Base-by-base conservation (phyloP, 306 rosid genomes). In the Castanopsis chinensis region DNA sequence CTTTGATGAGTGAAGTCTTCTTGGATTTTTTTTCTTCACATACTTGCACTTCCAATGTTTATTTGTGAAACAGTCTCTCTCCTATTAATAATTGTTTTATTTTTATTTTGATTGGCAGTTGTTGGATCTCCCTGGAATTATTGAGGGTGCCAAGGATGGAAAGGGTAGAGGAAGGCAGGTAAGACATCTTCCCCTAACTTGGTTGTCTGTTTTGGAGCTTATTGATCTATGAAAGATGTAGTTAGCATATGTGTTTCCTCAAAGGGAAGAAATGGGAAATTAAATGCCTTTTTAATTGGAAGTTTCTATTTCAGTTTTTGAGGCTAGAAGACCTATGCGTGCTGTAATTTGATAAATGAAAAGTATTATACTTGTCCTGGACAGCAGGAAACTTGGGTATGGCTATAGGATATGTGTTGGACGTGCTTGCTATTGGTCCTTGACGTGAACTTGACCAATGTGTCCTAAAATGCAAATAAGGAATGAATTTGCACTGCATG, bases 111-210 rank as follows among this genome's bases (percentile, higher is more conserved):
- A 76, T 64, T 79, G 90, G 88, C 96, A 95, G 99, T 89, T 95
- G 84, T 86, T 95, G 88, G 98, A 95, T 89, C 98, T 95, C 58
- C 99, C 99, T 69, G 98, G 98, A 73, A 95, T 95, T 88, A 95
- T 95, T 71, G 98, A 95, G 89, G 97, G 99, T 83, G 98, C 98
- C 2, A 93, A 95, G 86, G 99, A 93, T 79, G 98, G 99, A 71
- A 95, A 95, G 87, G 99, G 98, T 61, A 90, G 99, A 91, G 99
- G 99, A 83, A 89, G 99, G 80, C 99, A 95, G 98, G 99, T 95
- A 91, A 91, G 76, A 73, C 67, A 19, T 65, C 21, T 49, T 11
- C 19, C 6, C 32, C 37, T 33, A 21, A 52, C 21, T 71, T 71
- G 21, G 14, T 23, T 49, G 37, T 45, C 35, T 51, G 21, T 51